Percentiles rank a stretch among this genome's conserved stretches.
phyloP scores from a whole-genome alignment of 805 yeast genomes.

The Metschnikowia kofuensis region DNA sequence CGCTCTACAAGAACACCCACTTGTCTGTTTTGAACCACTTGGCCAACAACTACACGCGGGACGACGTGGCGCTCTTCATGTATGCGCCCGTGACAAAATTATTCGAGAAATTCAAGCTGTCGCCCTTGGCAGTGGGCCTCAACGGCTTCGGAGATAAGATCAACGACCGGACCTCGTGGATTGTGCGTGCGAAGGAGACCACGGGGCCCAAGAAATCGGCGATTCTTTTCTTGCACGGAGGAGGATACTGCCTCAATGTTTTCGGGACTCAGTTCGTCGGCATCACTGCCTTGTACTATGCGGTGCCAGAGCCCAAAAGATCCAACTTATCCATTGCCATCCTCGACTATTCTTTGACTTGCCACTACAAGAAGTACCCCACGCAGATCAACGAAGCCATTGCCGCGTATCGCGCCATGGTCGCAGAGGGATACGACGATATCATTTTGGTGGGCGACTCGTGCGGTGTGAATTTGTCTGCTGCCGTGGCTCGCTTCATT shows the following conservation, averaged over 20 bases:
- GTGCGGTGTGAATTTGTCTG: constrained; percentile 15
- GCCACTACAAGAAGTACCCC: constrained; percentile 22
- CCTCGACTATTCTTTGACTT: constrained; percentile 25
- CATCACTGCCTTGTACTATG: constrained; percentile 22
- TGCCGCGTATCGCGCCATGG: constrained; percentile 15
- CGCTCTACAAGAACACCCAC: constrained; percentile 29
- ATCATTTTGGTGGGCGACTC: constrained; percentile 15
- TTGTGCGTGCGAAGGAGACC: constrained; percentile 5
- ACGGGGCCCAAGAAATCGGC: constrained; percentile 13
- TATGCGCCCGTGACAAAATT: constrained; percentile 22
- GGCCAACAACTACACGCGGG: constrained; percentile 21
- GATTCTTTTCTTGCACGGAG: constrained; percentile 26
- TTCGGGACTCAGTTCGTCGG: constrained; percentile 25
- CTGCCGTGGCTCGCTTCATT: constrained; percentile 17
- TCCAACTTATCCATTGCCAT: constrained; percentile 18
- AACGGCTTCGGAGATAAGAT: constrained; percentile 15
- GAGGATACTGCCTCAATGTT: constrained; percentile 23
- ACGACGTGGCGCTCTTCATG: constrained; percentile 22
- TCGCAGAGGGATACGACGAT: constrained; percentile 11
- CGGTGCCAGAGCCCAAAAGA: constrained; percentile 17
- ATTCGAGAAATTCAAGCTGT: constrained; percentile 13
- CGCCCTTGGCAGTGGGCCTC: constrained; percentile 14
- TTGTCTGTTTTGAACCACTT: constrained; percentile 26
- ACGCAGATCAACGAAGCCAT: constrained; percentile 25
- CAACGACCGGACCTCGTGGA: constrained; percentile 16